Percentiles rank a stretch among this genome's conserved stretches.
Conservation (phyloP, 352 stramenopile species). For the Phytophthora pisi region DNA sequence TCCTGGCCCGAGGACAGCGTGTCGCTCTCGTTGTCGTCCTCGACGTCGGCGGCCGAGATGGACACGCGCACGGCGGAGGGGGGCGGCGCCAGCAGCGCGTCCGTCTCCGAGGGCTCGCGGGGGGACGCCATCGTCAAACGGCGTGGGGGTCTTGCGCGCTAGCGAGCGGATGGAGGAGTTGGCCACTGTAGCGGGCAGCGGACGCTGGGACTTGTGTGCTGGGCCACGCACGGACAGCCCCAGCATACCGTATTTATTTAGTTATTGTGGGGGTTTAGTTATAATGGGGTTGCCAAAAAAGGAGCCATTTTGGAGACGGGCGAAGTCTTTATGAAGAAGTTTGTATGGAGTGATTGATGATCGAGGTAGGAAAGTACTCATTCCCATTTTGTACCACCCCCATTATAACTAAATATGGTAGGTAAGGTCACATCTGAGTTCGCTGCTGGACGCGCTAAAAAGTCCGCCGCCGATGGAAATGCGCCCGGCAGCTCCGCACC, state of each 20-base stretch:
- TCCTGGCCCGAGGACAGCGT: constrained; percentile 26
- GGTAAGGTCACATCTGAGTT: too few species aligned
- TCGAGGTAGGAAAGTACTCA: too few species aligned
- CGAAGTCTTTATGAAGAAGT: too few species aligned
- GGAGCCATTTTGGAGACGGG: too few species aligned
- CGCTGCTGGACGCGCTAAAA: too few species aligned
- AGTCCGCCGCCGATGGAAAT: background rate
- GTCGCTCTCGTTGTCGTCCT: constrained; percentile 26
- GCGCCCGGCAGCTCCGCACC: background rate
- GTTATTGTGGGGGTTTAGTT: too few species aligned
- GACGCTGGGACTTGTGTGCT: too few species aligned
- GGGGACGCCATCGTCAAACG: constrained; percentile 32
- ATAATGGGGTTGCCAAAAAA: too few species aligned
- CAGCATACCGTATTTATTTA: too few species aligned
- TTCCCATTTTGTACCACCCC: too few species aligned
- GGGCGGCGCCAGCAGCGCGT: constrained; percentile 43
- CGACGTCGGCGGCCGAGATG: constrained; percentile 21
- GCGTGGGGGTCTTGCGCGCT: background rate
- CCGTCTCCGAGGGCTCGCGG: constrained; percentile 44
- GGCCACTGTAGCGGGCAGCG: background rate
- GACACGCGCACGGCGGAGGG: constrained; percentile 21
- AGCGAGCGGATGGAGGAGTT: constrained; percentile 5
- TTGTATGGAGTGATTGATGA: too few species aligned
- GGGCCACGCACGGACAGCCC: background rate
- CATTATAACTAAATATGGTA: too few species aligned